Conservation (phyloP, 2,329 filamentous ascomycete genomes). For the Pseudogymnoascus sp. region DNA sequence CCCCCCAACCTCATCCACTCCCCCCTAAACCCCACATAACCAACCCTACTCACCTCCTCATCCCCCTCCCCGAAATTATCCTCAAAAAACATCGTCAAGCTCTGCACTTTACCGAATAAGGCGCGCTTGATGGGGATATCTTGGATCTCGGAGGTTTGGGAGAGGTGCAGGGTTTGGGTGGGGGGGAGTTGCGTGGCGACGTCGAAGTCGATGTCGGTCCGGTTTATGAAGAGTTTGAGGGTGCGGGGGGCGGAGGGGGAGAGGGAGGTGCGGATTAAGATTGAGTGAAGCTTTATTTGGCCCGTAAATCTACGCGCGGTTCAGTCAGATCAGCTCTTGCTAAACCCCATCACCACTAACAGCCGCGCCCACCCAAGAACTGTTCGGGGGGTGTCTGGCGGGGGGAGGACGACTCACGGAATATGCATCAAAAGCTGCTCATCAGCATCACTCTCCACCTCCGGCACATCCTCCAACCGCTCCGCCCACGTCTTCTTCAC, state of each 20-base stretch:
- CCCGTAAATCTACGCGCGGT: slow-evolving; percentile 67
- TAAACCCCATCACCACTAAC: background rate
- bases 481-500: slow-evolving; percentile 90
- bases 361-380: background rate
- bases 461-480: slow-evolving; percentile 61
- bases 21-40: slow-evolving; percentile 87
- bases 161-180: slow-evolving; percentile 70
- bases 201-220: slow-evolving; percentile 77
- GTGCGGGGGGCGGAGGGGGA: slow-evolving; percentile 68
- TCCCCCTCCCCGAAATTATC: slow-evolving; percentile 85
- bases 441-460: slow-evolving; percentile 79
- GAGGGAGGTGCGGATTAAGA: slow-evolving; percentile 74
- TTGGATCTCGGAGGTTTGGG: slow-evolving; percentile 73
- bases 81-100: slow-evolving; percentile 77
- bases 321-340: background rate
- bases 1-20: slow-evolving; percentile 83
- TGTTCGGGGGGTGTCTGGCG: background rate
- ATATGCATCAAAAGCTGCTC: slow-evolving; percentile 91
- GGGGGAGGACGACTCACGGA: slow-evolving; percentile 52
- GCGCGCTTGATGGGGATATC: slow-evolving; percentile 85
- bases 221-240: slow-evolving; percentile 82
- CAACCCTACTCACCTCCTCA: slow-evolving; percentile 69
- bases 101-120: slow-evolving; percentile 78
- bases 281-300: slow-evolving; percentile 84
- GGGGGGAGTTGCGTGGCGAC: slow-evolving; percentile 62